Conservation (phyloP, 148 eudicot species). For the Pouteria glomerata region DNA sequence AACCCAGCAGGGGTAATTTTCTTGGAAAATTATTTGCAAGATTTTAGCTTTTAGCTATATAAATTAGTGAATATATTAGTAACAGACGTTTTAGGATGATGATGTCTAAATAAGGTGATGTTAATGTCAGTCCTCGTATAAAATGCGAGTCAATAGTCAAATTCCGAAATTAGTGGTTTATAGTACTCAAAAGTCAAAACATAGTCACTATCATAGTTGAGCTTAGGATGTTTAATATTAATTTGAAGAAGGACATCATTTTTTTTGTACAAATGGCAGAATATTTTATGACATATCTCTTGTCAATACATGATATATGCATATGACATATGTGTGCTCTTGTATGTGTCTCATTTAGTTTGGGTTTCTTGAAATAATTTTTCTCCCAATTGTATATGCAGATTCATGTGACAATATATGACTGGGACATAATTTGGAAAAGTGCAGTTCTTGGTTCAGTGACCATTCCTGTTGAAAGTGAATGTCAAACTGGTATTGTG, state of each 20-base stretch:
- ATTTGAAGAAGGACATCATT: no score
- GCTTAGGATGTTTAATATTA: no score
- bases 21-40: no score
- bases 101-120: background rate
- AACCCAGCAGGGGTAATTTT: no score
- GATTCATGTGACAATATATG: conserved; percentile 84
- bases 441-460: conserved; percentile 91
- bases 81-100: background rate
- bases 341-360: background rate
- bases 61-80: background rate
- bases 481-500: conserved; percentile 67
- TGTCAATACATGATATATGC: background rate
- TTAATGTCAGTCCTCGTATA: background rate
- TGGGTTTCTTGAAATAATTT: conserved; percentile 3
- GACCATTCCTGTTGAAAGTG: conserved; percentile 59
- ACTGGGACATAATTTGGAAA: conserved; percentile 94
- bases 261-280: background rate
- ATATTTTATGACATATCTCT: background rate
- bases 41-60: background rate
- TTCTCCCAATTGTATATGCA: conserved; percentile 30
- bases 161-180: no score
- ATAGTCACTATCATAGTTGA: no score
- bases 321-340: no score
- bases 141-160: no score
- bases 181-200: no score